Evolutionary conservation across 805 yeast species (phyloP).

Genomic region (Kodamaea kakaduensis): DNA sequence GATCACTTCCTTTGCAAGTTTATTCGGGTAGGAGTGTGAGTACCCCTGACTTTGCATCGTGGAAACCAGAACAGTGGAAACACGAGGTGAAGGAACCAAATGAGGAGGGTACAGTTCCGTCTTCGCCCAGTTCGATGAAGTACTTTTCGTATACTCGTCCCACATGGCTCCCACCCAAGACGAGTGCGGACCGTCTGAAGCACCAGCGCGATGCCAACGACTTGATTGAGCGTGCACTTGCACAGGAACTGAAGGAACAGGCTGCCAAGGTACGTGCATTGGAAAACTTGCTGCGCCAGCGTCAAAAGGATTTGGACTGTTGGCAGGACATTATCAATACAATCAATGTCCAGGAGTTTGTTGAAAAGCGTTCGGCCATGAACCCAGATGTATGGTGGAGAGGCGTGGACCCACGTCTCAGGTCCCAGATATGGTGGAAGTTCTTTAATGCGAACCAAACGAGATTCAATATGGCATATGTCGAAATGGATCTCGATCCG

Average conservation of each 20-base stretch:
- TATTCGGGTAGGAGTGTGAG: no score
- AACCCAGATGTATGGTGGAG: constrained; percentile 21
- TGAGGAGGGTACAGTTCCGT: no score
- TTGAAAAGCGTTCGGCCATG: constrained; percentile 9
- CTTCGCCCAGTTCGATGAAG: constrained; percentile 6
- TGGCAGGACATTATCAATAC: constrained; percentile 18
- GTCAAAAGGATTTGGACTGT: constrained; percentile 29
- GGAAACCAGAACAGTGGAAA: no score
- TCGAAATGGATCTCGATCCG: constrained; percentile 3
- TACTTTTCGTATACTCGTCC: constrained; percentile 55
- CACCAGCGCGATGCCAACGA: constrained; percentile 53
- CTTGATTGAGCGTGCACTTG: constrained; percentile 39
- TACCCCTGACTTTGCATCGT: no score
- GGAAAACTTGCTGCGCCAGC: constrained; percentile 28
- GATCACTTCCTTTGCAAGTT: no score
- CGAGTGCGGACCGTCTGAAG: constrained; percentile 45
- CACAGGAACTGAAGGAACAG: constrained; percentile 33
- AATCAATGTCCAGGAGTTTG: constrained; percentile 8
- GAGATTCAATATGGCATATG: constrained; percentile 4
- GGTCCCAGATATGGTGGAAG: constrained; percentile 50
- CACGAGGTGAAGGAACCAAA: no score
- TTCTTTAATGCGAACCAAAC: constrained; percentile 7
- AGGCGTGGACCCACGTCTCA: constrained; percentile 19
- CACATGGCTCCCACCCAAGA: constrained; percentile 62
- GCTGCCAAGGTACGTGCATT: constrained; percentile 26